phyloP scores from a whole-genome alignment of 768 basidiomycete genomes.

The Termitomyces sp. region DNA sequence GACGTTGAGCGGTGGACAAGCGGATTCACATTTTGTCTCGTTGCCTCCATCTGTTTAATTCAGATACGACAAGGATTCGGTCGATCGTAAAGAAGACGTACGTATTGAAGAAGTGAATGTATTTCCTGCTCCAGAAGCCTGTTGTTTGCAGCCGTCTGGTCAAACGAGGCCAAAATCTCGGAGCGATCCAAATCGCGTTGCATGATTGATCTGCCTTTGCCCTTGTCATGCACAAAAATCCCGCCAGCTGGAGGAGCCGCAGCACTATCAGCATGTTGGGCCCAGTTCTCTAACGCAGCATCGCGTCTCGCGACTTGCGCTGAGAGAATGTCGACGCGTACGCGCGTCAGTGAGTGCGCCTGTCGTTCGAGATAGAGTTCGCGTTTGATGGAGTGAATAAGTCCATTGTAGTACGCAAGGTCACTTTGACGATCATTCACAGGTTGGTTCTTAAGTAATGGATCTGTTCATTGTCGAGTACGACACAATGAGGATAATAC shows the following conservation, averaged over 20 bases:
- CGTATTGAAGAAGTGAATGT: slow-evolving; percentile 21
- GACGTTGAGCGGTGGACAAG: not conserved
- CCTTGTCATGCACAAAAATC: not conserved
- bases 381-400: slow-evolving; percentile 30
- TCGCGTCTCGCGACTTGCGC: slow-evolving; percentile 48
- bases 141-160: slow-evolving; percentile 25
- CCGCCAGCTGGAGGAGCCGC: not conserved
- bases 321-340: slow-evolving; percentile 34
- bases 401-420: slow-evolving; percentile 18
- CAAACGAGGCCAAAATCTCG: slow-evolving; percentile 27
- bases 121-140: slow-evolving; percentile 34
- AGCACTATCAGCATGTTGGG: not conserved
- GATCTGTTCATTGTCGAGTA: not conserved
- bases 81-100: slow-evolving; percentile 9
- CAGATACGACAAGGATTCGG: not conserved
- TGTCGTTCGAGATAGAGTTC: slow-evolving; percentile 35
- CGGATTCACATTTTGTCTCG: not conserved
- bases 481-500: not conserved
- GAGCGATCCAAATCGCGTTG: slow-evolving; percentile 12
- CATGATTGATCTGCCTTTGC: not conserved
- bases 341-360: slow-evolving; percentile 28
- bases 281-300: slow-evolving; percentile 32
- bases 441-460: not conserved
- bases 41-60: slow-evolving; percentile 3
- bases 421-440: not conserved